phyloP scores from a whole-genome alignment of 208 protist species.

The Naegleria fowleri region DNA sequence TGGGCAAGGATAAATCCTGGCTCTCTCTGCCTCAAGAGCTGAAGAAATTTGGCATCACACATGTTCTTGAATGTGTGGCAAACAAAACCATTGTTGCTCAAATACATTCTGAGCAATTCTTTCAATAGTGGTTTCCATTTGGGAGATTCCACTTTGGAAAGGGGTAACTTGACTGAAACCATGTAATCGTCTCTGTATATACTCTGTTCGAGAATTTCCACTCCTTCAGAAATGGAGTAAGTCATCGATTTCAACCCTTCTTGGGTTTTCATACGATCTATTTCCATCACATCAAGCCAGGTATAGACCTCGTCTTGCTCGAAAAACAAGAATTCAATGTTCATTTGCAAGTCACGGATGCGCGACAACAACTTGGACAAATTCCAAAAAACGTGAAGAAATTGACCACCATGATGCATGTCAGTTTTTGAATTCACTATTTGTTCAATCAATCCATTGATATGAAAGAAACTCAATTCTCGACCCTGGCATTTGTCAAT shows the following conservation, averaged over 20 bases:
- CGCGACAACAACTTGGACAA: neutral
- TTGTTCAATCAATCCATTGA: neutral
- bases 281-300: neutral
- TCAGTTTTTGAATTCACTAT: neutral
- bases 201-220: no score
- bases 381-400: neutral
- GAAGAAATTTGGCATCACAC: neutral
- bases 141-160: neutral
- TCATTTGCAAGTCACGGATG: neutral
- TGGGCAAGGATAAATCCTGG: neutral
- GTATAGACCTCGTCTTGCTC: neutral
- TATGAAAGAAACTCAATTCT: neutral
- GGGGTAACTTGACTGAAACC: neutral
- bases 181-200: no score
- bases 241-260: no score
- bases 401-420: neutral
- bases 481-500: neutral
- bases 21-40: neutral
- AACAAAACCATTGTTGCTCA: neutral
- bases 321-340: neutral
- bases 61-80: neutral
- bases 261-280: neutral
- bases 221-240: neutral
- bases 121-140: neutral
- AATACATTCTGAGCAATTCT: neutral